A percentile compares a stretch with the other conserved stretches of the same genome.
phyloP scores from a whole-genome alignment of 2,329 filamentous ascomycete species.

The Xylaria sp. region DNA sequence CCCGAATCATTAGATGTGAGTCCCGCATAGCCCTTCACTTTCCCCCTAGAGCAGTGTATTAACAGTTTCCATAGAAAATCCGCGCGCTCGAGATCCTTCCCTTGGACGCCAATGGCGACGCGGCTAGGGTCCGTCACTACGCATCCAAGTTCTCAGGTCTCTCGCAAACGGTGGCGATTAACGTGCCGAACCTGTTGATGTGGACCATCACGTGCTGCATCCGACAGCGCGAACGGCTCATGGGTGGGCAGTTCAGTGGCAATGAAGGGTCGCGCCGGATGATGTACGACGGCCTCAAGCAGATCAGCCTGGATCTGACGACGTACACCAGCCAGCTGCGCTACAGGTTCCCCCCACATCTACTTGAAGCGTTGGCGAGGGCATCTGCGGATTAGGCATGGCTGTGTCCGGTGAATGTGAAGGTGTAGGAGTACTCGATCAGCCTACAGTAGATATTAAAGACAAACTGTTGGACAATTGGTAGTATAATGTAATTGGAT shows the following conservation, averaged over 20 bases:
- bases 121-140: slow-evolving; percentile 79
- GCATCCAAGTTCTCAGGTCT: slow-evolving; percentile 84
- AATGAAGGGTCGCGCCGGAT: slow-evolving; percentile 71
- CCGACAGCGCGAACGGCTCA: slow-evolving; percentile 77
- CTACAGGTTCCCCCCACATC: slow-evolving; percentile 85
- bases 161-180: slow-evolving; percentile 83
- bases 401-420: background rate
- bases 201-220: slow-evolving; percentile 93
- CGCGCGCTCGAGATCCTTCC: slow-evolving; percentile 81
- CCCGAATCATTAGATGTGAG: slow-evolving; percentile 68
- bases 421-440: background rate
- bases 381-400: slow-evolving; percentile 71
- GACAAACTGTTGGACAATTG: slow-evolving; percentile 1
- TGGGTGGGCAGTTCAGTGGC: slow-evolving; percentile 76
- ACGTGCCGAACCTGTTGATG: slow-evolving; percentile 89
- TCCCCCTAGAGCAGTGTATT: slow-evolving; percentile 14
- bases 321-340: slow-evolving; percentile 92
- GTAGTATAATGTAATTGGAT: slow-evolving; percentile 14
- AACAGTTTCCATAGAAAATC: slow-evolving; percentile 68
- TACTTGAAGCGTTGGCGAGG: slow-evolving; percentile 88
- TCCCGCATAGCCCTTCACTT: slow-evolving; percentile 37
- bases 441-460: background rate
- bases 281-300: slow-evolving; percentile 76
- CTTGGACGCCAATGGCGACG: slow-evolving; percentile 76
- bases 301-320: slow-evolving; percentile 89